A percentile compares a stretch with the other conserved stretches of the same genome.
phyloP scores from a whole-genome alignment of 257 asterid species.

The Solanum piurae region DNA sequence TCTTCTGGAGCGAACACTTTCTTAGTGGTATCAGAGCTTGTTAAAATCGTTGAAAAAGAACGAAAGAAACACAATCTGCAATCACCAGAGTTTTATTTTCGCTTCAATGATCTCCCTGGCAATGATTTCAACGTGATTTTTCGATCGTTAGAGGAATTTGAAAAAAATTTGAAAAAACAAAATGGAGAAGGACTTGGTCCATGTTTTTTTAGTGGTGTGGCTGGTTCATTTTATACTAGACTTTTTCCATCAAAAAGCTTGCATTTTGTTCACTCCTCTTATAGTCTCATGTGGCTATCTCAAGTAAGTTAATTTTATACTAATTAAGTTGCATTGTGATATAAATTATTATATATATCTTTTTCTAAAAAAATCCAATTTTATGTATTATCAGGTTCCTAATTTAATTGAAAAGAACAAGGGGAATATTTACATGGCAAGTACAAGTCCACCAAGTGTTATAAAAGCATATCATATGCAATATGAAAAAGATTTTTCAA shows the following conservation, averaged over 20 bases:
- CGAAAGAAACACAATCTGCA: conserved; percentile 3
- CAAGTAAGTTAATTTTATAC: conserved; percentile 9
- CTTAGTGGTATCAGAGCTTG: conserved; percentile 13
- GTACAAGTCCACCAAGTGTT: conserved; percentile 31
- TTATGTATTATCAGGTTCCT: conserved; percentile 24
- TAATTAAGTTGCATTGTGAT: not conserved
- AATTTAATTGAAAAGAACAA: conserved; percentile 28
- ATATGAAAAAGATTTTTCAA: conserved; percentile 38
- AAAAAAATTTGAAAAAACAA: conserved; percentile 8
- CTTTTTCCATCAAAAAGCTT: conserved; percentile 40
- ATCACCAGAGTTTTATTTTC: conserved; percentile 37
- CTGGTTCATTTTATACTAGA: conserved; percentile 52
- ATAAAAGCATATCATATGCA: conserved; percentile 42
- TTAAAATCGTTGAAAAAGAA: conserved; percentile 8
- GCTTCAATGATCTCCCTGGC: conserved; percentile 54
- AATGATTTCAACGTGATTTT: conserved; percentile 62
- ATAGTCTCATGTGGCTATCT: conserved; percentile 65
- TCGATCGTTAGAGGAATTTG: conserved; percentile 22
- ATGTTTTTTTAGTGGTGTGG: conserved; percentile 38
- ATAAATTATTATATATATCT: not conserved
- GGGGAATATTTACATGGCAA: conserved; percentile 37
- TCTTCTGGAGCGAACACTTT: conserved; percentile 8
- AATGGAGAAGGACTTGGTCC: conserved; percentile 13
- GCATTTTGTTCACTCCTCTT: conserved; percentile 63
- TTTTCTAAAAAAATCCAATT: not conserved